Conservation (phyloP, 148 eudicot species). For the Pouteria glomerata region DNA sequence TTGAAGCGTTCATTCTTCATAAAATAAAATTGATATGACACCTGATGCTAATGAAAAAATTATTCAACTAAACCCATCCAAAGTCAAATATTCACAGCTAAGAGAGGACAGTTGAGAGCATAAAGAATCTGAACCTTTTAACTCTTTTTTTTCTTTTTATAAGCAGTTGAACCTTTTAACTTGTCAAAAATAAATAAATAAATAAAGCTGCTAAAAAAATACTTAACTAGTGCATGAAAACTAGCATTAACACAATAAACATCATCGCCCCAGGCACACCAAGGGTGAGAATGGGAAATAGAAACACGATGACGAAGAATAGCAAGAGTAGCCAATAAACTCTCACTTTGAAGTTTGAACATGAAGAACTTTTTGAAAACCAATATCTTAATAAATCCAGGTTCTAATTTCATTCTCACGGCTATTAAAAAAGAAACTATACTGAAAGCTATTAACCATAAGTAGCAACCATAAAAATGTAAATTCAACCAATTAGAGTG, state of each 20-base stretch:
- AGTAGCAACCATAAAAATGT: neutral
- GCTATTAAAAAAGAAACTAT: neutral
- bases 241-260: neutral
- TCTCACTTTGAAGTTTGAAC: neutral
- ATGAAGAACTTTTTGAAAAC: neutral
- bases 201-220: too few relatives aligned
- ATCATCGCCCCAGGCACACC: neutral
- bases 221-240: neutral
- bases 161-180: too few relatives aligned
- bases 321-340: neutral
- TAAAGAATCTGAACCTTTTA: too few relatives aligned
- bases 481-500: too few relatives aligned
- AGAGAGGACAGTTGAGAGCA: neutral
- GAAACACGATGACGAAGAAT: neutral
- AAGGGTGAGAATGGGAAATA: neutral
- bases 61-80: neutral
- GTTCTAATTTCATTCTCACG: neutral
- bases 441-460: neutral
- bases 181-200: too few relatives aligned
- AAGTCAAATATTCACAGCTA: neutral
- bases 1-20: too few relatives aligned
- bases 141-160: too few relatives aligned
- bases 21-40: neutral
- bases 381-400: neutral
- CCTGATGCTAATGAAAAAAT: neutral